A percentile compares a stretch with the other conserved stretches of the same genome.
phyloP scores from a whole-genome alignment of 2,329 filamentous ascomycete genomes.

The Cladophialophora psammophila region DNA sequence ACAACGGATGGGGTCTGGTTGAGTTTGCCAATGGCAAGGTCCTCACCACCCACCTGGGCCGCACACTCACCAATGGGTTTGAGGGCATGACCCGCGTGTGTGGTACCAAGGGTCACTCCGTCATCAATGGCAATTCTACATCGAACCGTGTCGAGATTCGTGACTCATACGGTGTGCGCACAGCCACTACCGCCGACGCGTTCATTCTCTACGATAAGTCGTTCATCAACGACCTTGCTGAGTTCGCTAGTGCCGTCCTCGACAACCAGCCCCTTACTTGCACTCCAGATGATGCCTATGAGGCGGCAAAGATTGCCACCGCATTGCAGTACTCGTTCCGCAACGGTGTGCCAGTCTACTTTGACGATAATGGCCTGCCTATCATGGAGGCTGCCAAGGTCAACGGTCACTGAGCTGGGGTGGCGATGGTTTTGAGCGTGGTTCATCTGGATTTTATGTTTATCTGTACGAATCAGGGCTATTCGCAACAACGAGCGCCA shows the following conservation, averaged over 20 bases:
- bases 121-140: slow-evolving; percentile 24
- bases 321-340: slow-evolving; percentile 29
- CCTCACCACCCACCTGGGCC: slow-evolving; percentile 47
- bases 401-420: slow-evolving; percentile 21
- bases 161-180: slow-evolving; percentile 23
- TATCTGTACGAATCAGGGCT: no score
- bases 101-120: slow-evolving; percentile 46
- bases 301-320: slow-evolving; percentile 25
- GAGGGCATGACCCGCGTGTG: slow-evolving; percentile 47
- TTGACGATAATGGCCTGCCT: slow-evolving; percentile 21
- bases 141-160: slow-evolving; percentile 26
- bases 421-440: slow-evolving; percentile 3
- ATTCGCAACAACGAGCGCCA: no score
- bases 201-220: slow-evolving; percentile 27
- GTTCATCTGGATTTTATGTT: neutral
- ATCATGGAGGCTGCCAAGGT: slow-evolving; percentile 24
- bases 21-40: slow-evolving; percentile 51
- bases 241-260: slow-evolving; percentile 25
- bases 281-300: slow-evolving; percentile 26
- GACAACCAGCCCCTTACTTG: slow-evolving; percentile 22
- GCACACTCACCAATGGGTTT: slow-evolving; percentile 49
- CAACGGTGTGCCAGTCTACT: slow-evolving; percentile 26
- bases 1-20: slow-evolving; percentile 46
- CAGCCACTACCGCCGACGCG: slow-evolving; percentile 26
- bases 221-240: slow-evolving; percentile 28